phyloP scores from a whole-genome alignment of 768 basidiomycete genomes.

The Lentinula sp. region DNA sequence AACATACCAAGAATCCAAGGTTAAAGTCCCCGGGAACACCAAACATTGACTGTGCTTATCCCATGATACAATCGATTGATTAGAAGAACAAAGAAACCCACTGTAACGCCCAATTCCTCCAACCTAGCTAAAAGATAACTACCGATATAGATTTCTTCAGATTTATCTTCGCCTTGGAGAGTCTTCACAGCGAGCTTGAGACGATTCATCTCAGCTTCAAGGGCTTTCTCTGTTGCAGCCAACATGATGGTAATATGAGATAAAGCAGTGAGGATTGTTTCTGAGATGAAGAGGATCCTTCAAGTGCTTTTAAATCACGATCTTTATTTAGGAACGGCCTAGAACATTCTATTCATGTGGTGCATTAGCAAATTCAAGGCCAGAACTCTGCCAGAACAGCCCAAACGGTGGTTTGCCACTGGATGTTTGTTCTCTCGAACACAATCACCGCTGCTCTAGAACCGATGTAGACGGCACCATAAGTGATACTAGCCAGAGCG shows the following conservation, averaged over 20 bases:
- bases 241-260: background rate
- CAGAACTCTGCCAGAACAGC: background rate
- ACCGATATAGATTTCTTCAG: constrained; percentile 43
- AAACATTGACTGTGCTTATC: constrained; percentile 55
- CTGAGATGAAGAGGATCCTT: background rate
- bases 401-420: background rate
- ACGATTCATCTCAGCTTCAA: constrained; percentile 40
- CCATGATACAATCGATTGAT: background rate
- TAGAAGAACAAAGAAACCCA: constrained; percentile 18
- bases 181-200: constrained; percentile 41
- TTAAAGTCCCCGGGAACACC: constrained; percentile 89
- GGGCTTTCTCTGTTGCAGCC: constrained; percentile 14
- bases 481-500: background rate
- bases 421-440: background rate
- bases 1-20: constrained; percentile 52
- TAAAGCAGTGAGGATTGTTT: background rate
- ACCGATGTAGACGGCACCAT: background rate
- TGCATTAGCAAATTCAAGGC: background rate
- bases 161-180: constrained; percentile 30
- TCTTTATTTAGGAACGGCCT: background rate
- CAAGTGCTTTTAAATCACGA: background rate
- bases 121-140: constrained; percentile 59
- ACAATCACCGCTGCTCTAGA: background rate
- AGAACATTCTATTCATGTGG: background rate
- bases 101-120: constrained; percentile 59